Evolutionary conservation across 2,329 filamentous ascomycete species (phyloP).

Genomic region (Dactylellina cionopaga): DNA sequence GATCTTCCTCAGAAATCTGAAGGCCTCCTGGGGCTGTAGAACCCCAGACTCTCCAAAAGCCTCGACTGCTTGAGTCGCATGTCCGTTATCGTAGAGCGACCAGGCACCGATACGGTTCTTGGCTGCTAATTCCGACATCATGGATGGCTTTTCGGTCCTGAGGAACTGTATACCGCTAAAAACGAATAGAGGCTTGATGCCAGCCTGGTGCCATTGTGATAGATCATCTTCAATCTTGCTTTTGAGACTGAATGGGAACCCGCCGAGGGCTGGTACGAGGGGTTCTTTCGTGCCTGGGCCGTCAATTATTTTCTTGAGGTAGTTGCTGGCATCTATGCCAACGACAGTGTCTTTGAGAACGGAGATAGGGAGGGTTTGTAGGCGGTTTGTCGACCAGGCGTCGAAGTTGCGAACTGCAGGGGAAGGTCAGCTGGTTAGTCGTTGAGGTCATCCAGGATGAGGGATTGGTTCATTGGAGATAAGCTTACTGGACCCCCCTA

Average conservation of each 20-base stretch:
- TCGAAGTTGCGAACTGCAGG: slow-evolving; percentile 66
- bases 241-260: slow-evolving; percentile 81
- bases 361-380: slow-evolving; percentile 71
- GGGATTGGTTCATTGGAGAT: neutral
- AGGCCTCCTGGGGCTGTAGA: slow-evolving; percentile 56
- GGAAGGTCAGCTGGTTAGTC: slow-evolving; percentile 16
- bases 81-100: slow-evolving; percentile 82
- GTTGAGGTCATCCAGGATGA: neutral
- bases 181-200: slow-evolving; percentile 83
- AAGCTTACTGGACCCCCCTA: slow-evolving; percentile 49
- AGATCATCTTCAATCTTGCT: slow-evolving; percentile 80
- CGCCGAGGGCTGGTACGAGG: slow-evolving; percentile 87
- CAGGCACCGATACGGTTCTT: slow-evolving; percentile 81
- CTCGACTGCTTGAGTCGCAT: slow-evolving; percentile 81
- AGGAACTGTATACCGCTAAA: slow-evolving; percentile 88
- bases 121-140: slow-evolving; percentile 71
- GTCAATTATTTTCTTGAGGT: slow-evolving; percentile 81
- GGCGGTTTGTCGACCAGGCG: slow-evolving; percentile 67
- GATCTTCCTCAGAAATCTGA: slow-evolving; percentile 55
- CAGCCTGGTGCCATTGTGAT: slow-evolving; percentile 73
- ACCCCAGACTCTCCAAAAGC: slow-evolving; percentile 87
- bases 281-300: slow-evolving; percentile 79
- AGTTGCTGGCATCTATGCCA: slow-evolving; percentile 89
- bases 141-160: slow-evolving; percentile 74
- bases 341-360: slow-evolving; percentile 79